phyloP scores from a whole-genome alignment of 805 yeast genomes.

The Starmerella powellii region DNA sequence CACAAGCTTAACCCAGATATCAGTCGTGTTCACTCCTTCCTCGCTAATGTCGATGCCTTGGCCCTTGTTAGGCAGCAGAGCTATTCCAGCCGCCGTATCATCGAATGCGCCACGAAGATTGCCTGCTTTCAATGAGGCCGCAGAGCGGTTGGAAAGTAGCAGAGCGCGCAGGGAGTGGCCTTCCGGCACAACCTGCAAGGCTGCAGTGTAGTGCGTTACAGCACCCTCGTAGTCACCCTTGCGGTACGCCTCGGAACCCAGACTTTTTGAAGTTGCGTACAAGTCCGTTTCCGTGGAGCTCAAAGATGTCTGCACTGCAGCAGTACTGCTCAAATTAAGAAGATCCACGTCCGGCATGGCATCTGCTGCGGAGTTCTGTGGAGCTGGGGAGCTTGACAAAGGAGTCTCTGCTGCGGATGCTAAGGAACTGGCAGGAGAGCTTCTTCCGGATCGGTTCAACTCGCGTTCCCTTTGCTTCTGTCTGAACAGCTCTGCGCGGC shows the following conservation, averaged over 20 bases:
- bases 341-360: constrained; percentile 14
- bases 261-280: constrained; percentile 25
- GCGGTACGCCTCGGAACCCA: constrained; percentile 53
- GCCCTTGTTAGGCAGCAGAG: constrained; percentile 26
- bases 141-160: constrained; percentile 63
- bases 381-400: not conserved
- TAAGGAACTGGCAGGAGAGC: too few species aligned
- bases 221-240: constrained; percentile 77
- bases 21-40: constrained; percentile 43
- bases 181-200: constrained; percentile 47
- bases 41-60: constrained; percentile 29
- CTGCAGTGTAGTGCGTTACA: constrained; percentile 43
- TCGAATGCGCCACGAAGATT: constrained; percentile 44
- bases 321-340: constrained; percentile 14
- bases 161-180: constrained; percentile 56
- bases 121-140: constrained; percentile 56
- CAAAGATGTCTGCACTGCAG: constrained; percentile 20
- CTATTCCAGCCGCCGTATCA: constrained; percentile 39
- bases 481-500: constrained; percentile 18
- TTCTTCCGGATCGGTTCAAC: too few species aligned
- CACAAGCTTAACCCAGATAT: constrained; percentile 62
- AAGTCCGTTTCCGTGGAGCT: constrained; percentile 25
- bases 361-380: not conserved
- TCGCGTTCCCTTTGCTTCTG: constrained; percentile 14
- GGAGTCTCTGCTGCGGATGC: not conserved